A percentile compares a stretch with the other conserved stretches of the same genome.
These are phyloP conservation scores for Xylariomycetidae sp. DNA, from an alignment of 2,329 filamentous ascomycete species.

Conservation along the genomic window DNA sequence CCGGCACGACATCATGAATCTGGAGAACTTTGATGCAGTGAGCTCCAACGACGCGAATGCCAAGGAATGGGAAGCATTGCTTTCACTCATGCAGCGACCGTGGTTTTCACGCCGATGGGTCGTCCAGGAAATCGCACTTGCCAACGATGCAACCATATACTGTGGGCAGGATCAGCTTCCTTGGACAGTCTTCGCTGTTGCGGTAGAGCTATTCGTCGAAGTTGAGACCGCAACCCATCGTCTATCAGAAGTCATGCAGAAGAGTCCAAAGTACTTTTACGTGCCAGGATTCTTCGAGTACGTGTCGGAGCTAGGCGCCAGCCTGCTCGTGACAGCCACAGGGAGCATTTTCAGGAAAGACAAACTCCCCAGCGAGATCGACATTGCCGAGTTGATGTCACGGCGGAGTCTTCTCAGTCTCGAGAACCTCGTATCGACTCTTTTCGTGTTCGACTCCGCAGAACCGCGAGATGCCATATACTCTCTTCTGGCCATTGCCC, in stretches of 20 bases:
- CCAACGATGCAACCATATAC: background rate
- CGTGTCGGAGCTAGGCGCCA: constrained; percentile 29
- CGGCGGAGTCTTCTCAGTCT: constrained; percentile 21
- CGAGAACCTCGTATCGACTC: constrained; percentile 28
- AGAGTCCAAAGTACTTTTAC: constrained; percentile 17
- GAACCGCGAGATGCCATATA: constrained; percentile 28
- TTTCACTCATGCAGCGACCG: background rate
- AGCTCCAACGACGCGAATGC: background rate
- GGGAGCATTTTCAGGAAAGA: constrained; percentile 22
- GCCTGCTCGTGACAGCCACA: constrained; percentile 28
- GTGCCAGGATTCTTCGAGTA: constrained; percentile 28
- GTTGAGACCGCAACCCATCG: constrained; percentile 2
- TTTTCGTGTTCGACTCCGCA: constrained; percentile 25
- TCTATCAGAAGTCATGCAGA: constrained; percentile 30
- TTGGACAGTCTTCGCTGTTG: background rate
- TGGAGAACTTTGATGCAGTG: constrained; percentile 1
- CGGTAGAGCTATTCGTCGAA: constrained; percentile 2
- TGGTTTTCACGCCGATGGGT: constrained; percentile 1
- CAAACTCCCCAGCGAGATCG: background rate
- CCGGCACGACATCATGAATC: constrained; percentile 1
- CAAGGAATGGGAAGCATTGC: background rate
- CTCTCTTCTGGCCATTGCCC: constrained; percentile 27
- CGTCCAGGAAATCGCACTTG: background rate
- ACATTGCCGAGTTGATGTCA: background rate
- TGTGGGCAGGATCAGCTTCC: background rate